Percentiles rank a stretch among this genome's conserved stretches.
Conservation (phyloP, 2,329 filamentous ascomycete species). For the Phialophora chinensis region DNA sequence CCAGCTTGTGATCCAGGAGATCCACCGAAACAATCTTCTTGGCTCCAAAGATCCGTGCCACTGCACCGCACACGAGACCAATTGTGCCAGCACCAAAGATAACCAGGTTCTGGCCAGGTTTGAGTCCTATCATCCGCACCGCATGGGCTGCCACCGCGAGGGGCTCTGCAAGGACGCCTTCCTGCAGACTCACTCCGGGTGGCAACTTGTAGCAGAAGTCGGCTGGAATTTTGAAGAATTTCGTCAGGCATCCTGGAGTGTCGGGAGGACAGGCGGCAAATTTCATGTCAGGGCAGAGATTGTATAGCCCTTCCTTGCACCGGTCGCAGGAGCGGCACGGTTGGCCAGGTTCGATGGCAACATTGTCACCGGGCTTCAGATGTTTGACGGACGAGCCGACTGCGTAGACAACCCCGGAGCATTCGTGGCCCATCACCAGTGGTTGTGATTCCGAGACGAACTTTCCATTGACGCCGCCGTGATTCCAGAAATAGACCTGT, state of each 20-base stretch:
- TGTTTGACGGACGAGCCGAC: constrained; percentile 41
- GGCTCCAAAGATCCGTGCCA: constrained; percentile 67
- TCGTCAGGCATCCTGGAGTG: constrained; percentile 47
- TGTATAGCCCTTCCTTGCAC: constrained; percentile 50
- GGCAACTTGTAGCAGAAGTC: constrained; percentile 51
- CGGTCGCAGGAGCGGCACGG: constrained; percentile 45
- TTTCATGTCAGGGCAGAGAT: constrained; percentile 49
- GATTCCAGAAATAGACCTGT: constrained; percentile 50
- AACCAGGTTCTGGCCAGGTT: constrained; percentile 49
- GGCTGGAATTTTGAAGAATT: constrained; percentile 47
- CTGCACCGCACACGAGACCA: constrained; percentile 63
- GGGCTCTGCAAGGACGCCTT: constrained; percentile 57
- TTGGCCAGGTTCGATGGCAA: constrained; percentile 48
- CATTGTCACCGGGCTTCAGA: constrained; percentile 43
- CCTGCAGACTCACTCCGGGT: constrained; percentile 46
- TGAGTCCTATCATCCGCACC: constrained; percentile 48
- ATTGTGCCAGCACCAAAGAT: constrained; percentile 56
- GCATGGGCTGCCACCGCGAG: constrained; percentile 56
- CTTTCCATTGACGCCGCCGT: constrained; percentile 45
- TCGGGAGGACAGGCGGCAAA: constrained; percentile 51
- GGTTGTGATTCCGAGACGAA: constrained; percentile 41
- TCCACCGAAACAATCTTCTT: constrained; percentile 66
- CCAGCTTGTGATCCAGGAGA: constrained; percentile 64
- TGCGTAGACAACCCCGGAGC: constrained; percentile 37
- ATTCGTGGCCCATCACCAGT: constrained; percentile 47